A percentile compares a stretch with the other conserved stretches of the same genome.
Conservation (phyloP, 2,329 filamentous ascomycete genomes). For the Cladosporium oxysporum region DNA sequence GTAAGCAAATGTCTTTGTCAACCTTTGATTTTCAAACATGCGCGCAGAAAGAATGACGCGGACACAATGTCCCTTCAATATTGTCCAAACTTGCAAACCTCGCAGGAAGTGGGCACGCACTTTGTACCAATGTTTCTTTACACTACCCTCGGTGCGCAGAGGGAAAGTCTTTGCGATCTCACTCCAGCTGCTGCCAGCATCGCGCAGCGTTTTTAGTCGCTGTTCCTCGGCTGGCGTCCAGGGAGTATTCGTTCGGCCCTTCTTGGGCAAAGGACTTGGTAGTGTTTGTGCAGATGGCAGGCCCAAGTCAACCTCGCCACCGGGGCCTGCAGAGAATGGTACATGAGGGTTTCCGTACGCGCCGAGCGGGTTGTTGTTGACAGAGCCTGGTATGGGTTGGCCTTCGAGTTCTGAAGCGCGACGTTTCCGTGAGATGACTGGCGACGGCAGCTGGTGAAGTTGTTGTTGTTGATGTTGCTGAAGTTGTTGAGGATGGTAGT, state of each 20-base stretch:
- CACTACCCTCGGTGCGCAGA: slow-evolving; percentile 88
- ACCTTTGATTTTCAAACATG: background rate
- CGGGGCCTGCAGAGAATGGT: slow-evolving; percentile 28
- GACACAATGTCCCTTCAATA: background rate
- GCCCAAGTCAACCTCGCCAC: slow-evolving; percentile 21
- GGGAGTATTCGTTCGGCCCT: slow-evolving; percentile 96
- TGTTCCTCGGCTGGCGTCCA: slow-evolving; percentile 96
- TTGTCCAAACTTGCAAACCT: background rate
- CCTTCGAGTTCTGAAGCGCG: slow-evolving; percentile 38
- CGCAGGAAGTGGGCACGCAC: slow-evolving; percentile 47
- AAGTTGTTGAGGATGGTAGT: slow-evolving; percentile 29
- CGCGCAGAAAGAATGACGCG: background rate
- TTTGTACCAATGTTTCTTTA: slow-evolving; percentile 99
- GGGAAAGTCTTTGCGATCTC: slow-evolving; percentile 99
- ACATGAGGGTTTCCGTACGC: slow-evolving; percentile 32
- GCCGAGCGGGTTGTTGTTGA: slow-evolving; percentile 33
- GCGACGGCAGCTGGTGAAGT: slow-evolving; percentile 29
- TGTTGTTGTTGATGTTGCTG: slow-evolving; percentile 39
- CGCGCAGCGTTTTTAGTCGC: slow-evolving; percentile 88
- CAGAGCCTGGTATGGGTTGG: slow-evolving; percentile 32
- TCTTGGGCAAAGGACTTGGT: slow-evolving; percentile 66
- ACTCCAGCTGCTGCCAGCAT: slow-evolving; percentile 91
- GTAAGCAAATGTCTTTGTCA: slow-evolving; percentile 19
- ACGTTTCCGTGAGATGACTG: slow-evolving; percentile 39
- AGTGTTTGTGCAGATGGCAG: slow-evolving; percentile 36